phyloP scores from a whole-genome alignment of 2,329 filamentous ascomycete species.

The Xylariales sp. region DNA sequence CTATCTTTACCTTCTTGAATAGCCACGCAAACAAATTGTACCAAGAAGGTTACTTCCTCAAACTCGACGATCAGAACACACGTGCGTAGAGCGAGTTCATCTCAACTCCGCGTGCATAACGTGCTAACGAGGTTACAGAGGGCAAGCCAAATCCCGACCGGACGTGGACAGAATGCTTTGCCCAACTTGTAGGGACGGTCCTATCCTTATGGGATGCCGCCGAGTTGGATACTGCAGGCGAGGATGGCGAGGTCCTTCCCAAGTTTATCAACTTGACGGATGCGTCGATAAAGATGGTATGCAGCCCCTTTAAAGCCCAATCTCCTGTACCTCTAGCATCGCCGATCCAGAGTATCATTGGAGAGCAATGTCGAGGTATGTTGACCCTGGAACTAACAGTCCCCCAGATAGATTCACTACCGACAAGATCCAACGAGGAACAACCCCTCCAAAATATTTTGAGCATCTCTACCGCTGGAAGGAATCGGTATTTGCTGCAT shows the following conservation, averaged over 20 bases:
- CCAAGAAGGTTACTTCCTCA: slow-evolving; percentile 96
- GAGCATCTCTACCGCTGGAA: slow-evolving; percentile 90
- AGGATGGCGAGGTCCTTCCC: slow-evolving; percentile 78
- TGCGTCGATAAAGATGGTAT: slow-evolving; percentile 96
- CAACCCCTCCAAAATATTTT: slow-evolving; percentile 90
- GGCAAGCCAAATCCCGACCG: slow-evolving; percentile 81
- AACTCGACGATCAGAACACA: slow-evolving; percentile 89
- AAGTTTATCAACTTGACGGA: slow-evolving; percentile 97
- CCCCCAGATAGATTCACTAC: slow-evolving; percentile 76
- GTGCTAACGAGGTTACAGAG: slow-evolving; percentile 48
- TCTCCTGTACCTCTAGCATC: background rate
- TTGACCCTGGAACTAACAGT: slow-evolving; percentile 27
- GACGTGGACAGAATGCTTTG: slow-evolving; percentile 95
- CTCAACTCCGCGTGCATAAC: background rate
- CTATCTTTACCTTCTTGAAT: slow-evolving; percentile 90
- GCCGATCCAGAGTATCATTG: too few species aligned
- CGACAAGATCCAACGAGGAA: slow-evolving; percentile 71
- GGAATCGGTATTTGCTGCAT: slow-evolving; percentile 91
- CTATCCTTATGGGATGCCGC: slow-evolving; percentile 93
- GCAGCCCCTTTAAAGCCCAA: background rate
- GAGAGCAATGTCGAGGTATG: too few species aligned
- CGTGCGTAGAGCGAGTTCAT: slow-evolving; percentile 53
- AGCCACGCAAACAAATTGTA: slow-evolving; percentile 95
- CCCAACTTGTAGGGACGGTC: slow-evolving; percentile 91
- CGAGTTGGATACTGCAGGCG: slow-evolving; percentile 81